Conservation (phyloP, 2,329 filamentous ascomycete genomes). For the Trichophyton simii region DNA sequence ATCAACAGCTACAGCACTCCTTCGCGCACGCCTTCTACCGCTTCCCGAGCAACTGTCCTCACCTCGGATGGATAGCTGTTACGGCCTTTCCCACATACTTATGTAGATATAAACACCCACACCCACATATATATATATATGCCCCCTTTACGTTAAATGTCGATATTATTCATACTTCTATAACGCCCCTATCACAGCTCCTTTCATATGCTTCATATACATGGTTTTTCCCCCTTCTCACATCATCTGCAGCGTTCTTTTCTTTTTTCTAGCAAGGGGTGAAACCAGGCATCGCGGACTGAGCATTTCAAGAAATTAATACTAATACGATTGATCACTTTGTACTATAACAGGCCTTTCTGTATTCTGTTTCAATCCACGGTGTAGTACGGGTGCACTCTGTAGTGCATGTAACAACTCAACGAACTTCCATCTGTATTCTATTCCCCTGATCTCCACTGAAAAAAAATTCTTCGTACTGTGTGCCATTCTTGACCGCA, state of each 20-base stretch:
- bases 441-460: background rate
- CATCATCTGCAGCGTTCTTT: background rate
- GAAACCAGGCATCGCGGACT: background rate
- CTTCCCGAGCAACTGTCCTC: background rate
- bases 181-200: background rate
- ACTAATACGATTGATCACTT: background rate
- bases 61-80: background rate
- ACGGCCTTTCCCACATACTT: background rate
- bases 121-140: too few species aligned
- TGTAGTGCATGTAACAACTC: background rate
- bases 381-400: background rate
- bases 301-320: background rate
- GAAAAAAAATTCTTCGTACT: background rate
- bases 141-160: background rate
- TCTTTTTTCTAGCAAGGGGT: too few species aligned
- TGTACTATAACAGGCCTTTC: background rate
- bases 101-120: background rate
- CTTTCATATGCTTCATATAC: background rate
- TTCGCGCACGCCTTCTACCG: background rate
- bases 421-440: too few species aligned
- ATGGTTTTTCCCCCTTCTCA: background rate
- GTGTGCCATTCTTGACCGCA: background rate
- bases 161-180: background rate
- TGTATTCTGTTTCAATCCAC: background rate
- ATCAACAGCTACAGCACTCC: background rate